Conservation (phyloP, 768 basidiomycete species). For the Podaxis sp. region DNA sequence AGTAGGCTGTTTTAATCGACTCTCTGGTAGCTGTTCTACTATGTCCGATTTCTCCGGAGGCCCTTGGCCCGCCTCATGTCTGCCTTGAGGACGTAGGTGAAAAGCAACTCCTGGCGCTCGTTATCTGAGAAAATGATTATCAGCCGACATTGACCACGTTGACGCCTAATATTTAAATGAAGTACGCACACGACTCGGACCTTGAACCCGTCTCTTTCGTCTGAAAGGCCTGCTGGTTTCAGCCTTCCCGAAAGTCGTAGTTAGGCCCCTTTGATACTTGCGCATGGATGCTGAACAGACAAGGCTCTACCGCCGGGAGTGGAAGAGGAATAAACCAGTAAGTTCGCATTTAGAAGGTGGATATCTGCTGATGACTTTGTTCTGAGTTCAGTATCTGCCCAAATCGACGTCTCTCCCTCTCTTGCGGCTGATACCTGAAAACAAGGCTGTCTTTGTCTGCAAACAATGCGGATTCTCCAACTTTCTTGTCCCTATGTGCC, state of each 20-base stretch:
- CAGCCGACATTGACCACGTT: constrained; percentile 1
- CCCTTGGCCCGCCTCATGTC: background rate
- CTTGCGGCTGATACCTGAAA: constrained; percentile 4
- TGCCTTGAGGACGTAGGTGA: constrained; percentile 1
- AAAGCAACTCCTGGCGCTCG: background rate
- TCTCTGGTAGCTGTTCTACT: background rate
- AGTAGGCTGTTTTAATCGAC: background rate
- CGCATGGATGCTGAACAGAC: constrained; percentile 1
- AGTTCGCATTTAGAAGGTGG: background rate
- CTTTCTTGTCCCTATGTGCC: background rate
- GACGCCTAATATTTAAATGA: background rate
- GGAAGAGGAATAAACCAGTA: constrained; percentile 11
- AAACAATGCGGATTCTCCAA: constrained; percentile 12
- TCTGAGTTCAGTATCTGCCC: background rate
- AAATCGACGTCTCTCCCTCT: constrained; percentile 12
- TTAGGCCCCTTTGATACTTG: background rate
- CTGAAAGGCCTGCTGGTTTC: constrained; percentile 5
- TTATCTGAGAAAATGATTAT: background rate
- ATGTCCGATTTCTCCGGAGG: background rate
- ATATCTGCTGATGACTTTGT: background rate
- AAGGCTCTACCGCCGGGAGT: constrained; percentile 8
- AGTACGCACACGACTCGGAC: background rate
- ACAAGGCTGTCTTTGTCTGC: constrained; percentile 5
- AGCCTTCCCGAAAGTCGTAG: background rate
- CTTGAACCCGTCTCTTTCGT: background rate